A percentile compares a stretch with the other conserved stretches of the same genome.
phyloP scores from a whole-genome alignment of 164 flowering plant species.

The Tinospora cordifolia region DNA sequence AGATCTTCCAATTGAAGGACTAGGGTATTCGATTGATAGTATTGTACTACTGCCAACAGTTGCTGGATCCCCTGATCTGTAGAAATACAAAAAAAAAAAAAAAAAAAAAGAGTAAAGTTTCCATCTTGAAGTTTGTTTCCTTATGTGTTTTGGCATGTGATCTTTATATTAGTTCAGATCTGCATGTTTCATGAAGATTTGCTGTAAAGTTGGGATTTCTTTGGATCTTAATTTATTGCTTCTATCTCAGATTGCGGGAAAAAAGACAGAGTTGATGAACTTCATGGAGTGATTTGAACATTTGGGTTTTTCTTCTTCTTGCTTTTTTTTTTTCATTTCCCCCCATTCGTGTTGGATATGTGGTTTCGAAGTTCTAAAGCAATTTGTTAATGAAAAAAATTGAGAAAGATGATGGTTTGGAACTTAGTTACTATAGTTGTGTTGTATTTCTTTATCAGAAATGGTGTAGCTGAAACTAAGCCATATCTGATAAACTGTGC shows the following conservation, averaged over 20 bases:
- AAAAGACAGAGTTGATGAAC: too few relatives aligned
- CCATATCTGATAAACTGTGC: constrained; percentile 55
- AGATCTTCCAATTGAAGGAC: too few relatives aligned
- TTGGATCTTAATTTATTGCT: too few relatives aligned
- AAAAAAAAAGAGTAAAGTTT: too few relatives aligned
- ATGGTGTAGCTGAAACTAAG: constrained; percentile 35
- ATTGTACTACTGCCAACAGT: too few relatives aligned
- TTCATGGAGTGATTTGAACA: background rate
- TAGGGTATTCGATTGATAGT: too few relatives aligned
- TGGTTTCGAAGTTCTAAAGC: background rate
- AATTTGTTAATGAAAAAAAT: constrained; percentile 12
- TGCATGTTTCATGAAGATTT: constrained; percentile 3
- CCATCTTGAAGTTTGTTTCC: background rate
- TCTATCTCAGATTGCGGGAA: too few relatives aligned
- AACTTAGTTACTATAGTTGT: constrained; percentile 23
- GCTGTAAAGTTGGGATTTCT: too few relatives aligned
- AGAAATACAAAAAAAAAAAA: too few relatives aligned
- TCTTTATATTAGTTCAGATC: constrained; percentile 20
- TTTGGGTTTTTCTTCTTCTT: constrained; percentile 2
- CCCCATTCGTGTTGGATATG: background rate
- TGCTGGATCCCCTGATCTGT: background rate
- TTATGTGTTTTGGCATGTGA: background rate
- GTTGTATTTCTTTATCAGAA: constrained; percentile 13
- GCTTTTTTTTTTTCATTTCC: background rate
- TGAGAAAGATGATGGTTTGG: constrained; percentile 16